These are phyloP conservation scores for Beta lomatogona DNA, from an alignment of 179 eudicot species.

Conservation along the genomic window DNA sequence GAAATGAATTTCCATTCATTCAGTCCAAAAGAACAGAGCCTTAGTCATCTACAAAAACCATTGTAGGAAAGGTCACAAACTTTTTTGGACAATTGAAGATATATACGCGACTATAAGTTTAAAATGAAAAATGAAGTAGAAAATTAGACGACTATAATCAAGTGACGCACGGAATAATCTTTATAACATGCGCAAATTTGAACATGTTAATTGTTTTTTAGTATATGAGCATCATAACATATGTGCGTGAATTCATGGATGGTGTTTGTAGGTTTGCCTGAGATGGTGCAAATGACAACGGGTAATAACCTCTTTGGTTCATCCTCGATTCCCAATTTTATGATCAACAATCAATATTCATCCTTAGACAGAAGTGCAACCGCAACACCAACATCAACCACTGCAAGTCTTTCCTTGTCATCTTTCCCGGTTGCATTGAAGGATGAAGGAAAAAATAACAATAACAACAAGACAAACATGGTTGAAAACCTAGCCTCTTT, in stretches of 20 bases:
- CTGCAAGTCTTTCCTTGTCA: constrained; percentile 43
- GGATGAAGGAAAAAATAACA: constrained; percentile 33
- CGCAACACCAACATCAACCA: constrained; percentile 27
- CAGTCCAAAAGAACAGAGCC: too few species aligned
- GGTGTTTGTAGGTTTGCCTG: constrained; percentile 31
- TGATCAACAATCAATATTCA: constrained; percentile 31
- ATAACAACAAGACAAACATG: constrained; percentile 16
- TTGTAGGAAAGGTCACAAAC: too few species aligned
- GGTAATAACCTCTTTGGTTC: constrained; percentile 40
- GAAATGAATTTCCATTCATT: too few species aligned
- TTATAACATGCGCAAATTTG: too few species aligned
- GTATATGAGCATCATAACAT: background rate
- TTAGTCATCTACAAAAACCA: too few species aligned
- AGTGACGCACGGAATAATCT: too few species aligned
- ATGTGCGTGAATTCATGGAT: constrained; percentile 21
- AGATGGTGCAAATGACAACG: constrained; percentile 49
- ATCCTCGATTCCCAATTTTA: constrained; percentile 43
- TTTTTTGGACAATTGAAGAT: too few species aligned
- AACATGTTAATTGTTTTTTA: background rate
- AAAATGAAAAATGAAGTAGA: too few species aligned
- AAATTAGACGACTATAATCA: too few species aligned
- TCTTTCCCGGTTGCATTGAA: constrained; percentile 31
- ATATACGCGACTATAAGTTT: too few species aligned
- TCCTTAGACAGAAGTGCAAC: constrained; percentile 21
- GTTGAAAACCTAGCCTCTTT: constrained; percentile 43